phyloP scores from a whole-genome alignment of 495 filamentous ascomycete genomes.

The Astrothelium macrocarpum region DNA sequence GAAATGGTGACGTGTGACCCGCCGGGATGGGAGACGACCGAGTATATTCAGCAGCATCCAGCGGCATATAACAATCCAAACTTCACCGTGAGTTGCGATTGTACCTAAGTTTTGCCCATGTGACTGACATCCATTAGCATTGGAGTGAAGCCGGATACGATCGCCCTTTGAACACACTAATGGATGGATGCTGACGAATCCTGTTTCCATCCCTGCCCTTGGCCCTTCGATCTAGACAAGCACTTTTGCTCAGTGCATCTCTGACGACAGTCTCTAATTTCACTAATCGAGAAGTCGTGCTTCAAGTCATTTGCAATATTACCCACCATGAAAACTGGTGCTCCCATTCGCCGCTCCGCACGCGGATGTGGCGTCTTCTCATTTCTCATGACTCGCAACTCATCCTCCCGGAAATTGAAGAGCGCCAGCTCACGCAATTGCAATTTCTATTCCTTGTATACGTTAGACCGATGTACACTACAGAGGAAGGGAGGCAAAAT shows the following conservation, averaged over 20 bases:
- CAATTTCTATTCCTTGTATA: not conserved
- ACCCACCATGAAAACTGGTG: no score
- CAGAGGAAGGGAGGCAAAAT: not conserved
- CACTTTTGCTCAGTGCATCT: not conserved
- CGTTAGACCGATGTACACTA: not conserved
- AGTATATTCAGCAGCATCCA: conserved; percentile 58
- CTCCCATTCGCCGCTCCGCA: no score
- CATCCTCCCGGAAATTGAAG: not conserved
- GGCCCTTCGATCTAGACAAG: not conserved
- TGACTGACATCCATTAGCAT: conserved; percentile 4
- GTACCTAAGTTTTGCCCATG: not conserved
- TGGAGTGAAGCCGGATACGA: conserved; percentile 28
- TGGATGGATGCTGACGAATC: conserved; percentile 33
- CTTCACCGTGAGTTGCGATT: conserved; percentile 45
- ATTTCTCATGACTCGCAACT: not conserved
- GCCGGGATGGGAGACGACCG: conserved; percentile 54
- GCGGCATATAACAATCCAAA: conserved; percentile 58
- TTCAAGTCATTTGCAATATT: no score
- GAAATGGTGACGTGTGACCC: conserved; percentile 64
- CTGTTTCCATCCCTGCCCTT: not conserved
- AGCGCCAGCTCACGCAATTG: not conserved
- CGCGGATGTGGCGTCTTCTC: not conserved
- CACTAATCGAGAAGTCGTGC: no score
- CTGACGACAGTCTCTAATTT: not conserved
- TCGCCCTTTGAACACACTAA: conserved; percentile 41